Conservation (phyloP, 2,329 filamentous ascomycete genomes). For the Lachnellula willkommii region DNA sequence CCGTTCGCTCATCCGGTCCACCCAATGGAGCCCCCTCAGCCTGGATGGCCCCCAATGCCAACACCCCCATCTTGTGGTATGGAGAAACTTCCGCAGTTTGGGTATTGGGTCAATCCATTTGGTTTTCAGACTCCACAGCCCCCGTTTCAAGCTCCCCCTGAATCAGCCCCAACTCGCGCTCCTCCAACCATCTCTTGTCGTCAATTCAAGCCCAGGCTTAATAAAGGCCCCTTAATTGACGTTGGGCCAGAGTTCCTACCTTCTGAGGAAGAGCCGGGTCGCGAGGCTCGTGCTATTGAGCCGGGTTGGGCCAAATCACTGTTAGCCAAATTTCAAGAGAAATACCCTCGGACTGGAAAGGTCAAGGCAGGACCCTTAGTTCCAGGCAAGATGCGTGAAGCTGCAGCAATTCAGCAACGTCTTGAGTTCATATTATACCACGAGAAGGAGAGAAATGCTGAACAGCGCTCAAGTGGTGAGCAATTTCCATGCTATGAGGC, state of each 20-base stretch:
- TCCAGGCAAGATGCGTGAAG: conserved; percentile 10
- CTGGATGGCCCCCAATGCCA: conserved; percentile 3
- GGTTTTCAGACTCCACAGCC: background rate
- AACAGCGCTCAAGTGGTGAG: background rate
- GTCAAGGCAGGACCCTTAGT: conserved; percentile 5
- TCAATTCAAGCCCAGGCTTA: conserved; percentile 1
- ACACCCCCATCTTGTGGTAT: conserved; percentile 1
- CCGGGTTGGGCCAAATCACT: conserved; percentile 20
- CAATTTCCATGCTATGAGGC: background rate
- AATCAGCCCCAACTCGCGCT: background rate
- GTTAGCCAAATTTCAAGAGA: conserved; percentile 24
- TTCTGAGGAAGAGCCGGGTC: conserved; percentile 18
- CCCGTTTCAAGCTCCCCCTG: background rate
- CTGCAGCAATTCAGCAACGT: conserved; percentile 25
- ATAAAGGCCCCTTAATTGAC: conserved; percentile 5
- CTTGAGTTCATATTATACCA: conserved; percentile 23
- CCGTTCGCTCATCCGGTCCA: background rate
- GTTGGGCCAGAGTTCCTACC: conserved; percentile 1
- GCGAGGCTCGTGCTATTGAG: conserved; percentile 21
- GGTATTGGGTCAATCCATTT: conserved; percentile 3
- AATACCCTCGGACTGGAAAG: conserved; percentile 31
- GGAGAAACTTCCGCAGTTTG: background rate
- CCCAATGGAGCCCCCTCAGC: background rate
- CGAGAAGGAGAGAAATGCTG: conserved; percentile 22
- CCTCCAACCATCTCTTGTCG: background rate